A percentile compares a stretch with the other conserved stretches of the same genome.
Evolutionary conservation across 257 asterid species (phyloP).

Genomic region (Striga asiatica): DNA sequence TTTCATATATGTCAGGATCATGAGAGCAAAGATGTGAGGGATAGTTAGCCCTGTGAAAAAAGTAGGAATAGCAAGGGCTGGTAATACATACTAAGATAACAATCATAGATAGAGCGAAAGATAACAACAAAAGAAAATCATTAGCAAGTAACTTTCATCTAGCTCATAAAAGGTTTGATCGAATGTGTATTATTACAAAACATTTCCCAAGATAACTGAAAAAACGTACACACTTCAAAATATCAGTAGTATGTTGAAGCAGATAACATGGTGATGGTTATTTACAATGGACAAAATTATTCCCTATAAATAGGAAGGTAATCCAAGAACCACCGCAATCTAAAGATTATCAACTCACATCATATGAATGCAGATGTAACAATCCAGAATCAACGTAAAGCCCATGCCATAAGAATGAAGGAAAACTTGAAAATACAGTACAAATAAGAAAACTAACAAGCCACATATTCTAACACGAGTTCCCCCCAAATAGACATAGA

Average conservation of each 20-base stretch:
- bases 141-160: background rate
- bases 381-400: background rate
- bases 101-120: background rate
- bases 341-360: background rate
- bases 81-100: background rate
- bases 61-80: background rate
- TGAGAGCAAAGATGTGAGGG: background rate
- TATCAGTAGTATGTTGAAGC: background rate
- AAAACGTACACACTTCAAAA: background rate
- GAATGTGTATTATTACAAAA: background rate
- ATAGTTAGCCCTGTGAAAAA: background rate
- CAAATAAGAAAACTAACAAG: too few species aligned
- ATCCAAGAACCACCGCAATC: background rate
- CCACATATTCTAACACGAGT: too few species aligned
- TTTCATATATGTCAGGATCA: background rate
- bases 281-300: background rate
- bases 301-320: background rate
- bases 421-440: background rate
- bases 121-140: background rate
- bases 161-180: background rate
- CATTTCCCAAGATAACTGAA: background rate
- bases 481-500: too few species aligned
- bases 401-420: background rate
- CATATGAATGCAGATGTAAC: too few species aligned
- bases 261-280: background rate